Evolutionary conservation across 2,329 filamentous ascomycete species (phyloP).

Genomic region (Exophiala sp.): DNA sequence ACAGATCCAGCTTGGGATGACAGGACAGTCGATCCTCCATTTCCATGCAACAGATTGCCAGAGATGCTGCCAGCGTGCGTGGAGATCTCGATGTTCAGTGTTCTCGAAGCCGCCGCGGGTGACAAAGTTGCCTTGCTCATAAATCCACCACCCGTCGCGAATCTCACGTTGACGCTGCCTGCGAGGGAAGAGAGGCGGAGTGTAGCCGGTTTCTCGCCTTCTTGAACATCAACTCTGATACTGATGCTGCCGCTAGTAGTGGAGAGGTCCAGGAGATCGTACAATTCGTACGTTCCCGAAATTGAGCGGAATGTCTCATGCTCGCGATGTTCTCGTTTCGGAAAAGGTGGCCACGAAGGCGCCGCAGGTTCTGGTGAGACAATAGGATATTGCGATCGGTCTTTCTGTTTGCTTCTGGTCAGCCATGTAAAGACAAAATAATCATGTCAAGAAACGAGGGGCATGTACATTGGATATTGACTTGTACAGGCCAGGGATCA

Average conservation of each 20-base stretch:
- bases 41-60: conserved; percentile 48
- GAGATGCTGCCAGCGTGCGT: conserved; percentile 31
- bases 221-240: conserved; percentile 33
- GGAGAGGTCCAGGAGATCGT: conserved; percentile 33
- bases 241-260: conserved; percentile 33
- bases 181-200: conserved; percentile 29
- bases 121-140: conserved; percentile 20
- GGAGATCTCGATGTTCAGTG: conserved; percentile 30
- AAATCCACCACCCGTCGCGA: conserved; percentile 15
- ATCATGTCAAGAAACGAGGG: neutral
- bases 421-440: neutral
- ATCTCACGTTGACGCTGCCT: conserved; percentile 30
- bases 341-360: conserved; percentile 10
- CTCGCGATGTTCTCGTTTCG: conserved; percentile 20
- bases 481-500: conserved; percentile 22
- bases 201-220: conserved; percentile 33
- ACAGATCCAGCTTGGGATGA: conserved; percentile 48
- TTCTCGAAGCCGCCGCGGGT: conserved; percentile 2
- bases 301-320: conserved; percentile 28
- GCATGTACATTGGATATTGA: conserved; percentile 20
- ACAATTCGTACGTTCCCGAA: conserved; percentile 32
- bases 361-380: conserved; percentile 4
- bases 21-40: conserved; percentile 41
- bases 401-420: conserved; percentile 6
- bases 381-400: conserved; percentile 9